phyloP scores from a whole-genome alignment of 1,284 basidiomycete genomes.

The Rhodotorula sp. region DNA sequence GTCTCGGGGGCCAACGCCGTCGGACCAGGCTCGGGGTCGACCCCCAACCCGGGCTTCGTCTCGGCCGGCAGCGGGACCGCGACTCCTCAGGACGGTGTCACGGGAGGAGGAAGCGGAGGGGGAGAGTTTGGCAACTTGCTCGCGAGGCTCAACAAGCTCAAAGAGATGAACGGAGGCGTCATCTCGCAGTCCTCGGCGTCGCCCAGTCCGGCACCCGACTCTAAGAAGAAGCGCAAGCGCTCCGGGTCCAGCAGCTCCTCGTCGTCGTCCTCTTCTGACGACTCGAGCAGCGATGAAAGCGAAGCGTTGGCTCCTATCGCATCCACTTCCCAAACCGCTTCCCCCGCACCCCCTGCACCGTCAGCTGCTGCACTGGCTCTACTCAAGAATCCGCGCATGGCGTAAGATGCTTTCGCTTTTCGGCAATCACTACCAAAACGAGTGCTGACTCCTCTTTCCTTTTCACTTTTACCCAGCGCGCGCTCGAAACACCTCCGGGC shows the following conservation, averaged over 20 bases:
- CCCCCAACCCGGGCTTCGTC: slow-evolving; percentile 10
- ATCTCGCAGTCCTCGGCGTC: slow-evolving; percentile 9
- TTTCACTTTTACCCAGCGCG: slow-evolving; percentile 14
- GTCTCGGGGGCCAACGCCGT: slow-evolving; percentile 15
- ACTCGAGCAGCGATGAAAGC: slow-evolving; percentile 7
- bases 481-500: slow-evolving; percentile 42
- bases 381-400: slow-evolving; percentile 43
- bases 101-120: slow-evolving; percentile 12
- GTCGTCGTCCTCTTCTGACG: slow-evolving; percentile 6
- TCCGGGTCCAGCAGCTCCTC: slow-evolving; percentile 5
- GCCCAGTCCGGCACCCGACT: slow-evolving; percentile 20
- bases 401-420: slow-evolving; percentile 26
- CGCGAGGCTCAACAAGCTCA: slow-evolving; percentile 39
- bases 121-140: slow-evolving; percentile 41
- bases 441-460: neutral
- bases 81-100: slow-evolving; percentile 19
- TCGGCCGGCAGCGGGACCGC: slow-evolving; percentile 1
- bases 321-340: neutral
- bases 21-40: slow-evolving; percentile 10
- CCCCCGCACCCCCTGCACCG: slow-evolving; percentile 11
- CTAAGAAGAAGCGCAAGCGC: slow-evolving; percentile 36
- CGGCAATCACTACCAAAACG: neutral
- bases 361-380: slow-evolving; percentile 11
- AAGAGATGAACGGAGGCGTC: slow-evolving; percentile 26
- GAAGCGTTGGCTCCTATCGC: neutral